Evolutionary conservation across 176 grass and related monocot species (phyloP), one percentile per base, ranked within the genome.

Genomic region (Carex pumila): DNA sequence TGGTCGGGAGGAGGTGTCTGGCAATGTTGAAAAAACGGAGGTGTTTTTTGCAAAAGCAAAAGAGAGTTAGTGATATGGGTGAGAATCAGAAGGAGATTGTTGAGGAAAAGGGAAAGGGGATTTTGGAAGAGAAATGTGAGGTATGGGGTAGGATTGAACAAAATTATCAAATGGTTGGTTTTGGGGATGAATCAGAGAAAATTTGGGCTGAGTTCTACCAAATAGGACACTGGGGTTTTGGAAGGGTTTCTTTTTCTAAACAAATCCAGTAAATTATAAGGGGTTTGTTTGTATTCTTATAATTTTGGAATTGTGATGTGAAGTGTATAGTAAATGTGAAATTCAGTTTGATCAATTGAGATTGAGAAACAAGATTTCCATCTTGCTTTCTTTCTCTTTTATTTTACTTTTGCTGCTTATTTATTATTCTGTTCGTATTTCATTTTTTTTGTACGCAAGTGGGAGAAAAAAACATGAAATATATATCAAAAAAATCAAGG

Each of bases 141-240:
- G 3, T 59, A 0, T n/a, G 49, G 61, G 61, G 41, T 12, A 29
- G 58, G 19, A 49, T 15, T 12, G 61, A 74, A 49, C 45, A 49
- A 14, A 65, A 79, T 64, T 43, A 45, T 83, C 45, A 83, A 83
- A 83, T 83, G 37, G 85, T 70, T 17, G 65, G 6, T 34, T 67
- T 72, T 55, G 80, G 22, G 17, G 54, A 67, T 50, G 81, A 84
- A 52, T 39, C 43, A 7, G 87, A 88, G 25, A 79, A 54, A 65
- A 64, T 88, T 65, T 88, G 92, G 85, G 85, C 85, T 7, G 90
- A 97, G 80, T 81, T 94, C 86, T 91, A 90, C 79, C 83, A 86
- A 81, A 76, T 86, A n/a, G 92, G 90, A 1, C 90, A 89, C 25
- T 94, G 94, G 94, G 94, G 92, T 25, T 97, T 97, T 71, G 94